Conservation (phyloP, 1,284 basidiomycete species). For the Puccinia triticina region DNA sequence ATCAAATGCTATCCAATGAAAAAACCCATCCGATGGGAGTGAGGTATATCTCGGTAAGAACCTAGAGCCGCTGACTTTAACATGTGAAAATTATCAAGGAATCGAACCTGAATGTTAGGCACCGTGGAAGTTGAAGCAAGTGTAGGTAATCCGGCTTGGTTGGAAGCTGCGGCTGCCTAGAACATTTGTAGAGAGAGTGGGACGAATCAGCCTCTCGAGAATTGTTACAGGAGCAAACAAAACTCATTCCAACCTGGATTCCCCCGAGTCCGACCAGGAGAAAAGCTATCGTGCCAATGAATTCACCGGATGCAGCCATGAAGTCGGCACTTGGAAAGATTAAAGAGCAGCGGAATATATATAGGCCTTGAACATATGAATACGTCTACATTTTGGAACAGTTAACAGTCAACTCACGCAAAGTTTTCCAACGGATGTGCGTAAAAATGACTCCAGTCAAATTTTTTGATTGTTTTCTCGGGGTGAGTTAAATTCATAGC, state of each 20-base stretch:
- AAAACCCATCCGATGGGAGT: not conserved
- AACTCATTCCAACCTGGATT: slow-evolving; percentile 38
- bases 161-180: slow-evolving; percentile 17
- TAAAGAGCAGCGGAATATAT: not conserved
- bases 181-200: not conserved
- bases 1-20: slow-evolving; percentile 58
- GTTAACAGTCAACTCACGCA: slow-evolving; percentile 10
- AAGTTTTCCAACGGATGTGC: slow-evolving; percentile 22
- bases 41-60: not conserved
- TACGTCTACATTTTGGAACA: not conserved
- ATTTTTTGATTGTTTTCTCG: slow-evolving; percentile 23
- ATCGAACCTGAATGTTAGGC: slow-evolving; percentile 6
- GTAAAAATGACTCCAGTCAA: slow-evolving; percentile 35
- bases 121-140: slow-evolving; percentile 16
- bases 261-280: slow-evolving; percentile 50
- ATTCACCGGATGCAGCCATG: slow-evolving; percentile 44
- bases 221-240: not conserved
- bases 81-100: not conserved
- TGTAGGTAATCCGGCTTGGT: slow-evolving; percentile 22
- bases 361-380: not conserved
- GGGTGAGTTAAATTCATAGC: slow-evolving; percentile 1
- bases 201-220: not conserved
- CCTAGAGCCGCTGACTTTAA: too few species aligned
- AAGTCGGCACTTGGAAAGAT: slow-evolving; percentile 26
- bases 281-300: slow-evolving; percentile 42